Percentiles rank a stretch among this genome's conserved stretches.
Evolutionary conservation across 2,329 filamentous ascomycete genomes (phyloP).

Genomic region (Ceratocystis eucalypticola): DNA sequence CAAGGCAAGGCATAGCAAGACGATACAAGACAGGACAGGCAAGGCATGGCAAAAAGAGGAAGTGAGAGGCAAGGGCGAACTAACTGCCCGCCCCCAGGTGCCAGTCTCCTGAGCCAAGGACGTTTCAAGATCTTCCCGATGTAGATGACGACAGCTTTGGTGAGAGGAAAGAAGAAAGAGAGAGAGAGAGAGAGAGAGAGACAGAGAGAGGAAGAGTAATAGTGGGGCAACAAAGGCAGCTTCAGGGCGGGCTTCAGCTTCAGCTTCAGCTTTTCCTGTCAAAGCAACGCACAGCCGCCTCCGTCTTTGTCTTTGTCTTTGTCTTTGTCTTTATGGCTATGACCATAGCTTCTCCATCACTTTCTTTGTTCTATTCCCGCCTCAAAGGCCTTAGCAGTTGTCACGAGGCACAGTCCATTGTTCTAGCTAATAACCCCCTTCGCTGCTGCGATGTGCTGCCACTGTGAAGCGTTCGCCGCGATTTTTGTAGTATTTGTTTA

Average conservation of each 20-base stretch:
- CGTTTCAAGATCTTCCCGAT: constrained; percentile 7
- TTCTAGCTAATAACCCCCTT: too few species aligned
- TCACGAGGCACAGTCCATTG: too few species aligned
- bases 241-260: not conserved
- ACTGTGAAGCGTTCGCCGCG: too few species aligned
- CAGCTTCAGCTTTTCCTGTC: not conserved
- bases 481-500: not conserved
- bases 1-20: not conserved
- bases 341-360: not conserved
- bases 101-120: not conserved
- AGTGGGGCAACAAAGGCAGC: not conserved
- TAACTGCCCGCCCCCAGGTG: not conserved
- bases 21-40: not conserved
- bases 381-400: too few species aligned
- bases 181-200: not conserved
- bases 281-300: not conserved
- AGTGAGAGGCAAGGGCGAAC: not conserved
- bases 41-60: not conserved
- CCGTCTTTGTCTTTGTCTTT: not conserved
- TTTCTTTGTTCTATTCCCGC: too few species aligned
- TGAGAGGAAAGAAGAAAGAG: not conserved
- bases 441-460: too few species aligned
- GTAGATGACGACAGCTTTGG: not conserved
- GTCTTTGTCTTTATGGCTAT: not conserved
- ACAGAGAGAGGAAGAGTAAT: not conserved